Evolutionary conservation across 2,329 filamentous ascomycete species (phyloP).

Genomic region (Amylocarpus encephaloides): DNA sequence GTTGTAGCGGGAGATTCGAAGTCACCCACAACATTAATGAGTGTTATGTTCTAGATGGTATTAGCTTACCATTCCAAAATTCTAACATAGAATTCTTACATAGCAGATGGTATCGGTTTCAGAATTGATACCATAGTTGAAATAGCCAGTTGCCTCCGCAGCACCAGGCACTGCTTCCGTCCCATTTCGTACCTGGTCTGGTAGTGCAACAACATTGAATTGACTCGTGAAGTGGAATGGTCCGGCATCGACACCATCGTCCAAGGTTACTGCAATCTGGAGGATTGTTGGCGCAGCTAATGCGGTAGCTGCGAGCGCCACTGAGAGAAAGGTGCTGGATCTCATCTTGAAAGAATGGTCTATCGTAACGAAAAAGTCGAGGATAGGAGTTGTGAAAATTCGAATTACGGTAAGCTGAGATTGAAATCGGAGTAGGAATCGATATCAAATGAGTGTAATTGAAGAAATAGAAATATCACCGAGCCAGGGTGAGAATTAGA

Average conservation of each 20-base stretch:
- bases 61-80: background rate
- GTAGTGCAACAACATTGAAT: background rate
- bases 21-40: constrained; percentile 6
- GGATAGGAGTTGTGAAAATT: background rate
- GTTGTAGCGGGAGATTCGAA: constrained; percentile 7
- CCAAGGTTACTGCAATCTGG: background rate
- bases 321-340: background rate
- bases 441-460: too few relatives aligned
- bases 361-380: background rate
- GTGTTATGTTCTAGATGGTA: constrained; percentile 1
- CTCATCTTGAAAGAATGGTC: background rate
- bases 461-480: too few relatives aligned
- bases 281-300: background rate
- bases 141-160: constrained; percentile 1
- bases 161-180: constrained; percentile 2
- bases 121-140: constrained; percentile 7
- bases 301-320: background rate
- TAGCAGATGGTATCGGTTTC: constrained; percentile 9
- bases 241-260: background rate
- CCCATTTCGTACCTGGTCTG: constrained; percentile 3
- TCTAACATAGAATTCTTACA: background rate
- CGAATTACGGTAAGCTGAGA: too few relatives aligned
- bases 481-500: too few relatives aligned
- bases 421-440: too few relatives aligned
- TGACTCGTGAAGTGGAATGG: background rate